These are phyloP conservation scores for Ganoderma boninense DNA, from an alignment of 1,284 basidiomycete genomes.

Conservation along the genomic window DNA sequence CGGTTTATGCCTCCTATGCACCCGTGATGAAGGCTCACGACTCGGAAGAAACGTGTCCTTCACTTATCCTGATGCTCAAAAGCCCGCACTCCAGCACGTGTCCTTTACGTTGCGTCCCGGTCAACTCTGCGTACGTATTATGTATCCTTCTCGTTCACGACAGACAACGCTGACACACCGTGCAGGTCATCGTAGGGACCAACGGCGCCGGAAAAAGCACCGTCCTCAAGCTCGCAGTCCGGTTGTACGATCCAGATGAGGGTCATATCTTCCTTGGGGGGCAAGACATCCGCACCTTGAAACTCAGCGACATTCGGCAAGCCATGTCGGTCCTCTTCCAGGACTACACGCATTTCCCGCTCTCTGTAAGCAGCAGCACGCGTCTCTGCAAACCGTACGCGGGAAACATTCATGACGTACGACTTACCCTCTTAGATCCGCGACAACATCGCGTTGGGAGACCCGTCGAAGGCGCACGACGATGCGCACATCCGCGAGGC, in stretches of 20 bases:
- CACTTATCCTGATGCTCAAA: slow-evolving; percentile 62
- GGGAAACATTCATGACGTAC: too few relatives aligned
- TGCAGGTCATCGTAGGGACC: slow-evolving; percentile 67
- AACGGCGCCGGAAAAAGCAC: slow-evolving; percentile 86
- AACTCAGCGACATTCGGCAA: slow-evolving; percentile 66
- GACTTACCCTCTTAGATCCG: slow-evolving; percentile 55
- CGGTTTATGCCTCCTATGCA: background rate
- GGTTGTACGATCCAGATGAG: slow-evolving; percentile 73
- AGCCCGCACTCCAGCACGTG: slow-evolving; percentile 64
- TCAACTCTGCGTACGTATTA: slow-evolving; percentile 63
- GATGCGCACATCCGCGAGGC: slow-evolving; percentile 64
- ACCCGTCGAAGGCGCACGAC: slow-evolving; percentile 59
- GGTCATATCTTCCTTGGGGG: slow-evolving; percentile 74
- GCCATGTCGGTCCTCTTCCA: slow-evolving; percentile 79
- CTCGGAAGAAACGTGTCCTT: slow-evolving; percentile 65
- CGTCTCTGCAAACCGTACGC: too few relatives aligned
- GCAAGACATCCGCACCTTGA: slow-evolving; percentile 65
- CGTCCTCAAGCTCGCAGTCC: slow-evolving; percentile 73
- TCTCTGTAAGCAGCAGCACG: slow-evolving; percentile 64
- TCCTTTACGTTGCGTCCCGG: slow-evolving; percentile 77
- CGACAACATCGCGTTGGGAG: slow-evolving; percentile 80
- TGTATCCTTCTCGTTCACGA: background rate
- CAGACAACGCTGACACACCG: background rate
- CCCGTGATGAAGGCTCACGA: background rate
- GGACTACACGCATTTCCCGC: slow-evolving; percentile 79